These are phyloP conservation scores for Neurospora sp. DNA, from an alignment of 2,329 filamentous ascomycete genomes.

Conservation along the genomic window DNA sequence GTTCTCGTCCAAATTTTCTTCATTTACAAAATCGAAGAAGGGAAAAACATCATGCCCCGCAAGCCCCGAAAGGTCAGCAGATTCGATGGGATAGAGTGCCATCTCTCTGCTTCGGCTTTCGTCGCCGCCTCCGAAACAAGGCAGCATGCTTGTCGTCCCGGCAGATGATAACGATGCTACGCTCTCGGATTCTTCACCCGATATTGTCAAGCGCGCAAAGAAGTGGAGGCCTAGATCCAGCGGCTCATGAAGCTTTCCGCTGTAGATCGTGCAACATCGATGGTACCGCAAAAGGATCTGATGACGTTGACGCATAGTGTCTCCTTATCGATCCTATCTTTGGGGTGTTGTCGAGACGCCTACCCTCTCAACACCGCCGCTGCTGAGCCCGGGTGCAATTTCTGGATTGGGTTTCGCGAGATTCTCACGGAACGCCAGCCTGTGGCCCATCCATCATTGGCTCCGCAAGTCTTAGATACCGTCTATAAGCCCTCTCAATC, in stretches of 20 bases:
- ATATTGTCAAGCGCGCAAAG: background rate
- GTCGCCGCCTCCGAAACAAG: background rate
- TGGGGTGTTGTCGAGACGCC: background rate
- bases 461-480: background rate
- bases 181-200: background rate
- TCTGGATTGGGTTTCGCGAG: background rate
- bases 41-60: conserved; percentile 34
- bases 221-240: background rate
- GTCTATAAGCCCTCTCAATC: background rate
- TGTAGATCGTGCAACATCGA: background rate
- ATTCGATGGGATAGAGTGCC: conserved; percentile 17
- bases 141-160: background rate
- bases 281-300: background rate
- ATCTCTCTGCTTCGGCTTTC: background rate
- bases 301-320: background rate
- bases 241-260: background rate
- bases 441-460: background rate
- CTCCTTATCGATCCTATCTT: background rate
- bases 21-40: conserved; percentile 20
- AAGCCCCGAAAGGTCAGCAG: conserved; percentile 14
- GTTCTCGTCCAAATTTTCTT: conserved; percentile 24
- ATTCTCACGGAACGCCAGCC: background rate
- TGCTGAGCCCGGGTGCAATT: background rate
- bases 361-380: background rate
- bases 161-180: background rate